These are phyloP conservation scores for Puccinellia tenuiflora DNA, from an alignment of 176 grass and related monocot species.

Conservation along the genomic window DNA sequence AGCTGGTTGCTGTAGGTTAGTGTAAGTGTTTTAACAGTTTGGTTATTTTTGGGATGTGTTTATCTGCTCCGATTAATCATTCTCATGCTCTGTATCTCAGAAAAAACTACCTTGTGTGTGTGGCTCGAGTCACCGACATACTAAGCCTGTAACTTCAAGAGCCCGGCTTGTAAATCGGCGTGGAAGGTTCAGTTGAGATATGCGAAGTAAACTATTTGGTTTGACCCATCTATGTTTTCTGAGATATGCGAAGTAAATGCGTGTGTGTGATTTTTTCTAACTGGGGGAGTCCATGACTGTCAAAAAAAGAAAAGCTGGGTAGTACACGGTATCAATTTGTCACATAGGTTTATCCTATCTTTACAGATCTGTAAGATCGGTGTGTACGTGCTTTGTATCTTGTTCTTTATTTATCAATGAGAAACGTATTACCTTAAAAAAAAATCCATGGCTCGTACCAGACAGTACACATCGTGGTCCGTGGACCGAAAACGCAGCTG, in stretches of 20 bases:
- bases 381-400: too few species aligned
- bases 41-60: not conserved
- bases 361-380: too few species aligned
- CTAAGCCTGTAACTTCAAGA: not conserved
- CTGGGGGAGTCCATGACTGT: not conserved
- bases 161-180: not conserved
- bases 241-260: not conserved
- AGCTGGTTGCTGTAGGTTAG: not conserved
- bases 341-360: too few species aligned
- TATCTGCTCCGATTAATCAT: not conserved
- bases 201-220: not conserved
- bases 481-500: not conserved
- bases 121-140: not conserved
- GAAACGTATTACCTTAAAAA: too few species aligned
- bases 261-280: not conserved
- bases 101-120: not conserved
- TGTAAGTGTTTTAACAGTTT: not conserved
- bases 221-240: not conserved
- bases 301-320: not conserved
- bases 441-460: too few species aligned
- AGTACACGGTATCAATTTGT: too few species aligned
- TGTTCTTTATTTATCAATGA: too few species aligned
- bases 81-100: not conserved
- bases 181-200: not conserved
- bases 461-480: not conserved